These are phyloP conservation scores for Laburnicola sp. DNA, from an alignment of 2,329 filamentous ascomycete species.

Conservation along the genomic window DNA sequence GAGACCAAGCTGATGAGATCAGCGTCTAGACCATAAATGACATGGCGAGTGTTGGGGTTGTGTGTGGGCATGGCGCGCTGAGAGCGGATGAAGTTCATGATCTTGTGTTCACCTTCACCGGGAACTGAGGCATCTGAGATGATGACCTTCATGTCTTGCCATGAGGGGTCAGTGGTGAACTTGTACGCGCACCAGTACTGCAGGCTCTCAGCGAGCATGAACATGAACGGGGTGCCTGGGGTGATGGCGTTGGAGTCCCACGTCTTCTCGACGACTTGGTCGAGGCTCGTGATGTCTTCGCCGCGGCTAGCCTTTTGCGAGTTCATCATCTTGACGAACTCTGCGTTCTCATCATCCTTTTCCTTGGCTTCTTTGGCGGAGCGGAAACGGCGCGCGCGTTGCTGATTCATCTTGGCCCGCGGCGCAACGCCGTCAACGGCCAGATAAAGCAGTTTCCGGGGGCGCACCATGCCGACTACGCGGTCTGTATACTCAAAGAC, in stretches of 20 bases:
- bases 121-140: conserved; percentile 98
- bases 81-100: conserved; percentile 96
- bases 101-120: conserved; percentile 98
- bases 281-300: conserved; percentile 61
- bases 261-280: conserved; percentile 76
- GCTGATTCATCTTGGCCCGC: conserved; percentile 98
- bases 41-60: conserved; percentile 94
- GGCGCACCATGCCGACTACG: conserved; percentile 97
- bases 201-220: conserved; percentile 84
- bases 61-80: conserved; percentile 89
- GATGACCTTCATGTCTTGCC: conserved; percentile 90
- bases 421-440: conserved; percentile 97
- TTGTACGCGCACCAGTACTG: conserved; percentile 98
- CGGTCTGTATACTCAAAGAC: conserved; percentile 99
- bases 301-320: conserved; percentile 64
- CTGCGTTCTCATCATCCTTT: conserved; percentile 87
- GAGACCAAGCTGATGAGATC: conserved; percentile 96
- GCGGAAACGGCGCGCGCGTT: conserved; percentile 92
- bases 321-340: conserved; percentile 81
- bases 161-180: conserved; percentile 92
- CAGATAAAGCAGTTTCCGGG: conserved; percentile 94
- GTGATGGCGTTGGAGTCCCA: conserved; percentile 92
- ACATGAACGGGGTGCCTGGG: conserved; percentile 98
- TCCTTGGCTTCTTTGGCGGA: conserved; percentile 92
- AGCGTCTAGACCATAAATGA: conserved; percentile 96